These are phyloP conservation scores for Xylariales sp. DNA, from an alignment of 2,329 filamentous ascomycete species.

Conservation along the genomic window DNA sequence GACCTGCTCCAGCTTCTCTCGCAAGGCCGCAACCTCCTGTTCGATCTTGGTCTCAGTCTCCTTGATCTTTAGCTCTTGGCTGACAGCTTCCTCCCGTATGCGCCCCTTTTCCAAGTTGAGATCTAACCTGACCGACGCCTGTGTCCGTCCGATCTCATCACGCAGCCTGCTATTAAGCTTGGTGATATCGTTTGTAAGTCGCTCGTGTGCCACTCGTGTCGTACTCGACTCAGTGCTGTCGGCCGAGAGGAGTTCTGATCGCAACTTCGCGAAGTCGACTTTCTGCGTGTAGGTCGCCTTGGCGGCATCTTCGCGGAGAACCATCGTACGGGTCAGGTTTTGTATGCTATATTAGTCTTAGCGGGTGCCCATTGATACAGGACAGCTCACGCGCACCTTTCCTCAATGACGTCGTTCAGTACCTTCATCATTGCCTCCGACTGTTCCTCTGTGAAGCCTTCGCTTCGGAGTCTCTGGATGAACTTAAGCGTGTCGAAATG, in stretches of 20 bases:
- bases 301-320: constrained; percentile 86
- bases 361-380: background rate
- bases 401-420: constrained; percentile 92
- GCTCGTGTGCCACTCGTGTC: constrained; percentile 85
- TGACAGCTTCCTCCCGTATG: constrained; percentile 92
- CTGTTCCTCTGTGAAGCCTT: constrained; percentile 94
- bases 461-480: constrained; percentile 80
- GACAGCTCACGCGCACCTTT: constrained; percentile 53
- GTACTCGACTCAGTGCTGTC: constrained; percentile 88
- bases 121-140: constrained; percentile 87
- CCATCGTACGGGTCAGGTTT: constrained; percentile 96
- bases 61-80: constrained; percentile 96
- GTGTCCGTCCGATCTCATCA: constrained; percentile 91
- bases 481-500: constrained; percentile 99
- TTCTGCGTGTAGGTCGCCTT: constrained; percentile 65
- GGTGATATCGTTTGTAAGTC: constrained; percentile 87
- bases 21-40: constrained; percentile 86
- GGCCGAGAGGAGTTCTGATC: constrained; percentile 62
- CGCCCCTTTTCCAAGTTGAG: constrained; percentile 94
- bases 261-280: constrained; percentile 18
- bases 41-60: constrained; percentile 98
- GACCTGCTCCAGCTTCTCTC: constrained; percentile 91
- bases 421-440: constrained; percentile 98
- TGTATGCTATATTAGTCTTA: constrained; percentile 62
- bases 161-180: constrained; percentile 85